Percentiles rank a stretch among this genome's conserved stretches.
Evolutionary conservation across 306 rosid genomes (phyloP).

Genomic region (Vigna mungo): DNA sequence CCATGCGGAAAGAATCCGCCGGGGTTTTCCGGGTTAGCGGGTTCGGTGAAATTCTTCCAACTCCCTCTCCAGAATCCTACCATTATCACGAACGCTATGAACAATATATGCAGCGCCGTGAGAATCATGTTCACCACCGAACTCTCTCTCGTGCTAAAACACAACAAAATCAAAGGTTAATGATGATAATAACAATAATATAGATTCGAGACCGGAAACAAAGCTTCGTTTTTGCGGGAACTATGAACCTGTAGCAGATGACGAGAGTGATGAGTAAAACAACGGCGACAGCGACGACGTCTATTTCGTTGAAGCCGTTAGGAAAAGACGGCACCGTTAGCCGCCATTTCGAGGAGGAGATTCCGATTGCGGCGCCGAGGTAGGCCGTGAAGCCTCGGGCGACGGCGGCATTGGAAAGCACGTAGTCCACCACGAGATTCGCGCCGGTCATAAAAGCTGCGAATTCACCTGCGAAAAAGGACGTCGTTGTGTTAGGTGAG

Average conservation of each 20-base stretch:
- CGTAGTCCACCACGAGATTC: conserved; percentile 88
- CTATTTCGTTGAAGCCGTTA: conserved; percentile 71
- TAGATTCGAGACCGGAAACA: background rate
- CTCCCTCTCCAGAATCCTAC: conserved; percentile 77
- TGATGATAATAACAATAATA: background rate
- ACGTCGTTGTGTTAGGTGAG: background rate
- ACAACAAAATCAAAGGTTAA: background rate
- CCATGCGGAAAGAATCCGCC: conserved; percentile 82
- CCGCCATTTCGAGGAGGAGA: conserved; percentile 79
- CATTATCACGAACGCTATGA: conserved; percentile 72
- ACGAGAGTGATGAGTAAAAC: conserved; percentile 69
- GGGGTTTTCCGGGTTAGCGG: conserved; percentile 59
- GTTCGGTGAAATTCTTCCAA: conserved; percentile 74
- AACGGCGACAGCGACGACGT: conserved; percentile 75
- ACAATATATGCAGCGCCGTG: conserved; percentile 77
- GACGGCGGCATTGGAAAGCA: conserved; percentile 96
- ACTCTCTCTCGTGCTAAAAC: conserved; percentile 74
- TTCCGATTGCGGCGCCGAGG: conserved; percentile 71
- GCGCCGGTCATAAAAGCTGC: conserved; percentile 88
- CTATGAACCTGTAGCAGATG: conserved; percentile 78
- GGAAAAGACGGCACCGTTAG: conserved; percentile 66
- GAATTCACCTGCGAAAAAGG: conserved; percentile 68
- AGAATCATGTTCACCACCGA: conserved; percentile 79
- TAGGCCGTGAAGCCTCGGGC: conserved; percentile 77
- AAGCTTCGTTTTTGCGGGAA: background rate